Evolutionary conservation across 345 rosid species (phyloP).

Genomic region (Combretum micranthum): DNA sequence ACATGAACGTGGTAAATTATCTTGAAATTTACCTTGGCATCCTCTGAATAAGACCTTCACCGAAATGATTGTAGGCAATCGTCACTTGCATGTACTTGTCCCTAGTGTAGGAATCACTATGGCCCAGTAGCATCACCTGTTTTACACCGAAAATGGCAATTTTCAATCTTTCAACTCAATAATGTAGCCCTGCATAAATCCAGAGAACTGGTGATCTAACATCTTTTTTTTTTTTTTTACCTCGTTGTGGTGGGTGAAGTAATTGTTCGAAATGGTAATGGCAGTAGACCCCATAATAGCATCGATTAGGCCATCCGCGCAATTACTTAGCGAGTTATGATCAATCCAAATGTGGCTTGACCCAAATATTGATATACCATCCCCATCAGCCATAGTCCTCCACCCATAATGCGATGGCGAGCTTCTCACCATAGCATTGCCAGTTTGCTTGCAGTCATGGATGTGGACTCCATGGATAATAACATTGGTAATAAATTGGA

Average conservation of each 20-base stretch:
- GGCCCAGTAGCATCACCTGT: conserved; percentile 93
- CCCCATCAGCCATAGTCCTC: conserved; percentile 83
- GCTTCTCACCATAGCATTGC: conserved; percentile 83
- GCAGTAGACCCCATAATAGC: conserved; percentile 70
- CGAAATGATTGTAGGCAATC: conserved; percentile 95
- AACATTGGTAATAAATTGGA: conserved; percentile 66
- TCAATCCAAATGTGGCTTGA: conserved; percentile 89
- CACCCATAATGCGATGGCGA: conserved; percentile 77
- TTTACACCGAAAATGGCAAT: background rate
- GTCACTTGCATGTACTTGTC: conserved; percentile 96
- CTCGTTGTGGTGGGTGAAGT: conserved; percentile 74
- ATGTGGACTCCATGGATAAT: conserved; percentile 66
- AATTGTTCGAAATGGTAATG: conserved; percentile 64
- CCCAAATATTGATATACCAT: conserved; percentile 66
- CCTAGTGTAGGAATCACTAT: conserved; percentile 79
- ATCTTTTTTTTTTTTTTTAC: conserved; percentile 12
- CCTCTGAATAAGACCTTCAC: conserved; percentile 95
- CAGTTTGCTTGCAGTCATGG: conserved; percentile 68
- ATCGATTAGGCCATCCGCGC: conserved; percentile 78
- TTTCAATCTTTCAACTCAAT: background rate
- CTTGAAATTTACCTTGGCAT: conserved; percentile 66
- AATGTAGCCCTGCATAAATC: background rate
- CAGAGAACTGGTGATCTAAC: background rate
- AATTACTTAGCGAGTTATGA: conserved; percentile 76
- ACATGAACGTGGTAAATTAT: background rate